Evolutionary conservation across 2,329 filamentous ascomycete species (phyloP), one percentile per base, ranked within the genome.

Genomic region (Scorias spongiosa): DNA sequence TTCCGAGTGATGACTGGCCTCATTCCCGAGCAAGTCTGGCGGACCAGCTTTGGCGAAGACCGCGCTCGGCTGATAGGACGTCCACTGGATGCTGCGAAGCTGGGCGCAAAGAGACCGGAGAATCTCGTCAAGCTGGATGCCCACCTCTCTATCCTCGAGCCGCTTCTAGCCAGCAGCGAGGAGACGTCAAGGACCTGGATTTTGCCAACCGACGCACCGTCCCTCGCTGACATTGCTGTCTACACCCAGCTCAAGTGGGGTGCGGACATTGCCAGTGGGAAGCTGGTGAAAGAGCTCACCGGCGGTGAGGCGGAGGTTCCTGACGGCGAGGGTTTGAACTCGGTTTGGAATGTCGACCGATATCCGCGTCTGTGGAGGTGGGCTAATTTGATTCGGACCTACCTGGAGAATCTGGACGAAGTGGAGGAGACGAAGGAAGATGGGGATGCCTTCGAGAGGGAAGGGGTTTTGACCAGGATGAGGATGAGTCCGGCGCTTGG

Each of bases 231-330:
- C 48, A 44, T 66, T 1, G 55, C 57, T 8, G 10, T 66, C 10
- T 65, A 55, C 40, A 65, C 65, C 37, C 61, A 67, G 41, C 45
- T 66, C 0, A 43, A 54, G 1, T 67, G 64, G 64, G 64, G 59
- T 6, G 49, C 53, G 1, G 61, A 65, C 12, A 65, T 67, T 18
- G 57, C 62, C 1, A 49, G 49, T 5, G 63, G 64, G 0, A 51
- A 54, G 10, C 55, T 60, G 0, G 54, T 62, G 17, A 50, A 57
- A 7, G 58, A 64, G 44, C 47, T 67, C 1, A 64, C 59, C 0
- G 60, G 52, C 10, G 63, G 64, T 10, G 57, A 54, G 2, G 55
- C 56, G 2, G 7, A 42, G 10, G 59, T 65, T 45, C 47, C 52
- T 1, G 46, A 57, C 2, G 45, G 48, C 5, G 54, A 52, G 8